Conservation (phyloP, 495 filamentous ascomycete genomes). For the Corynascus novoguineensis region DNA sequence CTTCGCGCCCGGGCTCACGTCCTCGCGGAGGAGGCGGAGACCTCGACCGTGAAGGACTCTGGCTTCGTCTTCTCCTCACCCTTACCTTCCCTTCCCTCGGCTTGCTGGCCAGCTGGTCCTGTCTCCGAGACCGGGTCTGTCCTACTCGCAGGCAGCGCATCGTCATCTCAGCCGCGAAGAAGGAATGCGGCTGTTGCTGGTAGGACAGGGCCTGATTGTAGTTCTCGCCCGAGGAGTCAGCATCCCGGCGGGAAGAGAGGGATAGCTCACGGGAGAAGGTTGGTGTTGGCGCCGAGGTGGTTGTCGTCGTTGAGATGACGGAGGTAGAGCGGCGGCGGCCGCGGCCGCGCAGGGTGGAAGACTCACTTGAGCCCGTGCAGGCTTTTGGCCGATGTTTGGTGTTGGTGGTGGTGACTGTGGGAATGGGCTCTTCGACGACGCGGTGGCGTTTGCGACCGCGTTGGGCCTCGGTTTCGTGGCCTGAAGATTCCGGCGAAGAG, state of each 20-base stretch:
- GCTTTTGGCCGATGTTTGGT: constrained; percentile 6
- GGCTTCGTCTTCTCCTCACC: constrained; percentile 10
- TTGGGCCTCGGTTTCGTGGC: neutral
- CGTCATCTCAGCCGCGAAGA: neutral
- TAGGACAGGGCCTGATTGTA: neutral
- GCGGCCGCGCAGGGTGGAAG: constrained; percentile 37
- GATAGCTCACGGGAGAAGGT: neutral
- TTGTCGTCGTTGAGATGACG: neutral
- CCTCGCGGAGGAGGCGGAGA: too few species aligned
- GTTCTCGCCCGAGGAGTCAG: neutral
- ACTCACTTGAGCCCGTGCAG: constrained; percentile 31
- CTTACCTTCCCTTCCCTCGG: neutral
- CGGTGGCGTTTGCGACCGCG: constrained; percentile 13
- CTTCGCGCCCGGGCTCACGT: too few species aligned
- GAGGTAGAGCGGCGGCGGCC: constrained; percentile 36
- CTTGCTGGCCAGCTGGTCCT: neutral
- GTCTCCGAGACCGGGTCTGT: constrained; percentile 4
- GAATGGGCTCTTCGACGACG: neutral
- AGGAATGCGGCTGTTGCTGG: neutral
- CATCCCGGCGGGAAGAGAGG: neutral
- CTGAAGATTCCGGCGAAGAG: neutral
- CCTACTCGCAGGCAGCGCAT: neutral
- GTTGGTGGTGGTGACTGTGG: neutral
- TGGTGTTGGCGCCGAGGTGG: neutral
- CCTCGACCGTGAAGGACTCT: constrained; percentile 18